A percentile compares a stretch with the other conserved stretches of the same genome.
These are phyloP conservation scores for Auricularia heimuer DNA, from an alignment of 768 basidiomycete genomes.

Conservation along the genomic window DNA sequence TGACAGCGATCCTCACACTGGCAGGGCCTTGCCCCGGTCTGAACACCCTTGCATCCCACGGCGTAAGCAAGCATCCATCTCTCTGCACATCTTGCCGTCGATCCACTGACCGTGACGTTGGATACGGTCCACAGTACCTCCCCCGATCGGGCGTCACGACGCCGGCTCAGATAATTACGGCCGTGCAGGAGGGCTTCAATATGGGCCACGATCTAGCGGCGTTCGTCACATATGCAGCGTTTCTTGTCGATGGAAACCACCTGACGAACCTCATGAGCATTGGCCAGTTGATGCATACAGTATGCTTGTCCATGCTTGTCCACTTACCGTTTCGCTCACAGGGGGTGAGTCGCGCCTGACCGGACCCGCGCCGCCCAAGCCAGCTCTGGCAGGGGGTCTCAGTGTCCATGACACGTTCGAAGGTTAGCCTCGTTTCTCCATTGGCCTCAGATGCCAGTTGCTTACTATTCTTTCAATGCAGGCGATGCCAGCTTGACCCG, in stretches of 20 bases:
- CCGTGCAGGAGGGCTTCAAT: slow-evolving; percentile 8
- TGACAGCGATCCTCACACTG: background rate
- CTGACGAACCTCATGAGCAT: slow-evolving; percentile 8
- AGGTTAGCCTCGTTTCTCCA: background rate
- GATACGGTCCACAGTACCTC: slow-evolving; percentile 1
- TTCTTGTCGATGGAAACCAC: slow-evolving; percentile 6
- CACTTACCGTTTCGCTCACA: background rate
- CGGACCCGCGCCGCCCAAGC: background rate
- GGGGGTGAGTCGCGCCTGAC: background rate
- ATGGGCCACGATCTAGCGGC: background rate
- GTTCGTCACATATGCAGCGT: background rate
- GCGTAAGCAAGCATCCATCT: background rate
- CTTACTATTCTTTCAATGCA: background rate
- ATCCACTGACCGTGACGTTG: background rate
- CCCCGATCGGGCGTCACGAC: slow-evolving; percentile 6
- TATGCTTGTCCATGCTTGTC: no score
- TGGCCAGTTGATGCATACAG: background rate
- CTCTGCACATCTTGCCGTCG: background rate
- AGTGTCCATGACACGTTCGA: slow-evolving; percentile 6
- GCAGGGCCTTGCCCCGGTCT: slow-evolving; percentile 7
- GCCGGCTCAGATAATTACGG: slow-evolving; percentile 5
- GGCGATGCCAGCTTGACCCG: slow-evolving; percentile 9
- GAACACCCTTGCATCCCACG: slow-evolving; percentile 7
- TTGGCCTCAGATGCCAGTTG: background rate
- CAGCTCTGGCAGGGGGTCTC: slow-evolving; percentile 5